Base-by-base conservation (phyloP, 2,329 filamentous ascomycete species). In the Pseudopithomyces maydicus region DNA sequence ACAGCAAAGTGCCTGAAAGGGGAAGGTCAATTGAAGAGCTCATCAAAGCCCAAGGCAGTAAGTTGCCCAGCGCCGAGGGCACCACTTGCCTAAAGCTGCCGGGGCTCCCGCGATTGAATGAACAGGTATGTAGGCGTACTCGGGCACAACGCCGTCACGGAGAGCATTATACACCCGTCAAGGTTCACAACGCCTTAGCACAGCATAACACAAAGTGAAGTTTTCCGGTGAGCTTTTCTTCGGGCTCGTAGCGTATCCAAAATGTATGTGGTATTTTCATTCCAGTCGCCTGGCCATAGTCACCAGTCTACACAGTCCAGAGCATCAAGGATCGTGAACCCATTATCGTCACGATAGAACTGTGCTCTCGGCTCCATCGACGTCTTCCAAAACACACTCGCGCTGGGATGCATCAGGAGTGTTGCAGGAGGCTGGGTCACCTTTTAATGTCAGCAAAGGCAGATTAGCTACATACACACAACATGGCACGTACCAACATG, bases 341-440 rank as follows among this genome's bases (percentile, higher is more conserved):
- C 56, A 36, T 23, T 29, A 7, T 50, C n/a, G 23, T 56, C 35
- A 14, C 55, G 45, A 42, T 43, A 58, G 35, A 52, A 56, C 17
- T 54, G 52, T 35, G 53, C 56, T 19, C 50, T 51, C 35, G 32
- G 33, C 26, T 61, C 56, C 49, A 54, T 39, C 3, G 52, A 6
- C 32, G 51, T 56, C 50, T 56, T 56, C 58, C 55, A 58, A 15
- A 61, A 58, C 35, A 61, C 20, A 36, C 58, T 61, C 14, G 58
- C 49, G 33, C 52, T 52, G 14, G 56, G 58, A 54, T 56, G 49
- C 55, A 58, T 56, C 7, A 61, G 45, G 14, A 56, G 45, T n/a
- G 56, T 58, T 14, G 53, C 58, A 22, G 56, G 58, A 32, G 56
- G 56, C 19, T 61, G 56, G n/a, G 53, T 58, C 12, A 51, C 48